Conservation (phyloP, 2,329 filamentous ascomycete species). For the Alternaria atra region DNA sequence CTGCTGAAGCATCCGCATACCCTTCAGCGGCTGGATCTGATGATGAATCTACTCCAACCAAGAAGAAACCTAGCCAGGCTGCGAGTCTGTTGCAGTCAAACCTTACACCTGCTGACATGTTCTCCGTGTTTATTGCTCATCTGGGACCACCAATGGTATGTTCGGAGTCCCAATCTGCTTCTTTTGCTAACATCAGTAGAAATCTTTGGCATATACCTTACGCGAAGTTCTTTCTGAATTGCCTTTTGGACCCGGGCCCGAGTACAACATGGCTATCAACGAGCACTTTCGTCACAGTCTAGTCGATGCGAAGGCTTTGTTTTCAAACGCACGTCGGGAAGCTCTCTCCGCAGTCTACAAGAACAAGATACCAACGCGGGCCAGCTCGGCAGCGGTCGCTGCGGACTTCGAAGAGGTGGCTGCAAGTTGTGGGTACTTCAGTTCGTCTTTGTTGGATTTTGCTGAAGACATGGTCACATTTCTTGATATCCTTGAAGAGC, state of each 20-base stretch:
- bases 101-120: slow-evolving; percentile 79
- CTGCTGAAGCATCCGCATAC: slow-evolving; percentile 39
- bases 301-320: slow-evolving; percentile 80
- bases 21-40: slow-evolving; percentile 42
- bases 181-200: slow-evolving; percentile 56
- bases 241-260: slow-evolving; percentile 75
- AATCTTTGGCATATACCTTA: slow-evolving; percentile 90
- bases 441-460: slow-evolving; percentile 88
- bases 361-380: slow-evolving; percentile 75
- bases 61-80: slow-evolving; percentile 28
- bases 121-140: slow-evolving; percentile 86
- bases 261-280: slow-evolving; percentile 76
- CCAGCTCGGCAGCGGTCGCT: slow-evolving; percentile 76
- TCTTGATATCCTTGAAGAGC: slow-evolving; percentile 82
- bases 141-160: slow-evolving; percentile 85
- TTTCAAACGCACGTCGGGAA: slow-evolving; percentile 76
- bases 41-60: slow-evolving; percentile 32
- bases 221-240: slow-evolving; percentile 88
- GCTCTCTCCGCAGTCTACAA: slow-evolving; percentile 83
- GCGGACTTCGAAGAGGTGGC: slow-evolving; percentile 97
- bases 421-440: slow-evolving; percentile 97
- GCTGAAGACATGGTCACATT: slow-evolving; percentile 88
- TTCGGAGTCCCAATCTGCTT: not conserved
- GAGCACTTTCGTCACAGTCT: slow-evolving; percentile 83
- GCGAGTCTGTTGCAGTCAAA: slow-evolving; percentile 40